These are phyloP conservation scores for Pseudomassariella vexata DNA, from an alignment of 2,329 filamentous ascomycete genomes.

Conservation along the genomic window DNA sequence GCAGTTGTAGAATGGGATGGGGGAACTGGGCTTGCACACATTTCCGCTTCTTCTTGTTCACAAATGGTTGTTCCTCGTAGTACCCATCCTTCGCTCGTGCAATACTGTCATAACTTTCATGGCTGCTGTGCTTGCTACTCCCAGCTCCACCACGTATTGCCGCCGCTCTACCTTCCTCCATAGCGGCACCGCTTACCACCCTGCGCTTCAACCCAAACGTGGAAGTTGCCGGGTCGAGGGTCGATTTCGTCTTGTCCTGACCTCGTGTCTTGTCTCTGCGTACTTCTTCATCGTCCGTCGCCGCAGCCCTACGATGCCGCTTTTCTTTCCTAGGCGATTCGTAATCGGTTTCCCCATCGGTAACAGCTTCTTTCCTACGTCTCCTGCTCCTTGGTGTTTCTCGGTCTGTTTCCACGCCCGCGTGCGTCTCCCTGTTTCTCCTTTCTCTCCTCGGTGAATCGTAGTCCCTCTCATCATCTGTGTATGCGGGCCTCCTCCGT, in stretches of 20 bases:
- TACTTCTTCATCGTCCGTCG: constrained; percentile 18
- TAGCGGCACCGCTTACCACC: constrained; percentile 63
- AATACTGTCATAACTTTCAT: constrained; percentile 43
- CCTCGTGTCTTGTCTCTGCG: constrained; percentile 27
- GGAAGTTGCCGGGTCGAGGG: no score
- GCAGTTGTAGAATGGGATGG: constrained; percentile 14
- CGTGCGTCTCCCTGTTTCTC: constrained; percentile 8
- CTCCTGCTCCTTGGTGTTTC: constrained; percentile 13
- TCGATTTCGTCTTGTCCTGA: constrained; percentile 34
- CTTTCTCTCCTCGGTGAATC: constrained; percentile 12
- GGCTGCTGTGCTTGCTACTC: constrained; percentile 34
- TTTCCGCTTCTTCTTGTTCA: constrained; percentile 53
- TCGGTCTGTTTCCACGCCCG: constrained; percentile 12
- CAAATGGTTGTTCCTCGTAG: constrained; percentile 35
- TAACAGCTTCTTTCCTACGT: constrained; percentile 9
- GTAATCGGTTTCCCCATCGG: constrained; percentile 13
- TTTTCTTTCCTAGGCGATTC: constrained; percentile 11
- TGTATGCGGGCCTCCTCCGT: no score
- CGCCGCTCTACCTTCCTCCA: constrained; percentile 58
- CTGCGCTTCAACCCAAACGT: no score
- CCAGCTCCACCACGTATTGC: constrained; percentile 35
- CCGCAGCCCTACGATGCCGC: constrained; percentile 12
- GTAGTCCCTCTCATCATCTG: constrained; percentile 17
- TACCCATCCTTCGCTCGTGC: constrained; percentile 39
- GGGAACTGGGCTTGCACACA: constrained; percentile 39